These are phyloP conservation scores for Microsporum audouinii DNA, from an alignment of 2,329 filamentous ascomycete species.

Conservation along the genomic window DNA sequence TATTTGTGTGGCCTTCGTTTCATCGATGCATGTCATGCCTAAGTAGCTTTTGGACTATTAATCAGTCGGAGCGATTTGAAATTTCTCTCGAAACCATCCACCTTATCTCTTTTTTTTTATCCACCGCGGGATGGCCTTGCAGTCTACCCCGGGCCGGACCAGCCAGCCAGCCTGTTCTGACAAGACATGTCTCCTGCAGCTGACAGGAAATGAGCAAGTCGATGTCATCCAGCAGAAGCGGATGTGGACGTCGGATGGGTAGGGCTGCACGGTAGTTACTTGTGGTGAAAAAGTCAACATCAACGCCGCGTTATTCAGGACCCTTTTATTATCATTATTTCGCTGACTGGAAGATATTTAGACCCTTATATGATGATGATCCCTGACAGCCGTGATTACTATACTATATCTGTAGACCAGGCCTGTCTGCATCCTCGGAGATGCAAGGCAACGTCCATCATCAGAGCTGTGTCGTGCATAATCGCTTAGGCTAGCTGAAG, in stretches of 20 bases:
- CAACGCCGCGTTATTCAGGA: not conserved
- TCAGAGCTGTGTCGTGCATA: not conserved
- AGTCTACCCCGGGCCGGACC: not conserved
- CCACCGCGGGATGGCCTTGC: not conserved
- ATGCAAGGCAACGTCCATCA: not conserved
- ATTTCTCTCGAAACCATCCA: not conserved
- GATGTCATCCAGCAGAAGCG: not conserved
- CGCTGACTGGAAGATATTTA: not conserved
- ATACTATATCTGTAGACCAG: not conserved
- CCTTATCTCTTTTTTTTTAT: not conserved
- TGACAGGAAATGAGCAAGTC: not conserved
- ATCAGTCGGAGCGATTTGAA: not conserved
- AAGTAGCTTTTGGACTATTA: not conserved
- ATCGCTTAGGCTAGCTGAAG: not conserved
- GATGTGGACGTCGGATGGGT: not conserved
- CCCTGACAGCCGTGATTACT: not conserved
- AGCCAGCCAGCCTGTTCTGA: not conserved
- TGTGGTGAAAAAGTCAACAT: not conserved
- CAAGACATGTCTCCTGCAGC: constrained; percentile 1
- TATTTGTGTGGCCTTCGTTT: not conserved
- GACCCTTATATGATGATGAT: not conserved
- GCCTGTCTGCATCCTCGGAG: not conserved
- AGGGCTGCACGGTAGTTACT: not conserved
- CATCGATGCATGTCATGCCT: not conserved
- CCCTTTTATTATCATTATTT: not conserved